Conservation (phyloP, 2,329 filamentous ascomycete genomes). For the Daldinia sp. region DNA sequence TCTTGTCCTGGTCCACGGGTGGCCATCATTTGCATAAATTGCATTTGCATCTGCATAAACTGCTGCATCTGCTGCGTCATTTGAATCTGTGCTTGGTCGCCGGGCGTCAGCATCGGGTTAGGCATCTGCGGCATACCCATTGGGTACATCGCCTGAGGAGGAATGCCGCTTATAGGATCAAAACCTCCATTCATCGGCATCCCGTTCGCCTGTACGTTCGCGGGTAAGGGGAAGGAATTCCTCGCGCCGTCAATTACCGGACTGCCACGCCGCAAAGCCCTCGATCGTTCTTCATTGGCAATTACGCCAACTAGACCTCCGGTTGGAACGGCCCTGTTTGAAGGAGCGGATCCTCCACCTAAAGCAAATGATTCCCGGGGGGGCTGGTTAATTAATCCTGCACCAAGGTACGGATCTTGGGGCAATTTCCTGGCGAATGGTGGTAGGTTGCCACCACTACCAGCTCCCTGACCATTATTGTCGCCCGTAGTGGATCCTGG, state of each 20-base stretch:
- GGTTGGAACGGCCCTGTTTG: conserved; percentile 62
- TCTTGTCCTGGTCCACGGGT: conserved; percentile 48
- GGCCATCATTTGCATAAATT: conserved; percentile 87
- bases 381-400: conserved; percentile 75
- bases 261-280: conserved; percentile 80
- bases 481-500: conserved; percentile 67
- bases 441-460: conserved; percentile 65
- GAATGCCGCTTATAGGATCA: conserved; percentile 60
- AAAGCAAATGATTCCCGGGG: conserved; percentile 79
- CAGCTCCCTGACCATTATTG: conserved; percentile 46
- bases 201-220: conserved; percentile 46
- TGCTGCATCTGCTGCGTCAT: conserved; percentile 85
- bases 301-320: conserved; percentile 90
- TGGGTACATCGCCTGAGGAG: conserved; percentile 60
- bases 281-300: conserved; percentile 81
- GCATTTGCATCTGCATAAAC: conserved; percentile 95
- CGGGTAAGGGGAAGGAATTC: conserved; percentile 48
- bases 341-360: conserved; percentile 61
- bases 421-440: conserved; percentile 85
- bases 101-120: conserved; percentile 59
- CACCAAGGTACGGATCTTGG: conserved; percentile 84
- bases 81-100: conserved; percentile 78
- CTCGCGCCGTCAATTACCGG: conserved; percentile 68
- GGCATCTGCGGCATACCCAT: conserved; percentile 48
- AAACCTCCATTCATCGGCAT: conserved; percentile 51